Conservation (phyloP, 2,329 filamentous ascomycete genomes). For the Diaporthe citri region DNA sequence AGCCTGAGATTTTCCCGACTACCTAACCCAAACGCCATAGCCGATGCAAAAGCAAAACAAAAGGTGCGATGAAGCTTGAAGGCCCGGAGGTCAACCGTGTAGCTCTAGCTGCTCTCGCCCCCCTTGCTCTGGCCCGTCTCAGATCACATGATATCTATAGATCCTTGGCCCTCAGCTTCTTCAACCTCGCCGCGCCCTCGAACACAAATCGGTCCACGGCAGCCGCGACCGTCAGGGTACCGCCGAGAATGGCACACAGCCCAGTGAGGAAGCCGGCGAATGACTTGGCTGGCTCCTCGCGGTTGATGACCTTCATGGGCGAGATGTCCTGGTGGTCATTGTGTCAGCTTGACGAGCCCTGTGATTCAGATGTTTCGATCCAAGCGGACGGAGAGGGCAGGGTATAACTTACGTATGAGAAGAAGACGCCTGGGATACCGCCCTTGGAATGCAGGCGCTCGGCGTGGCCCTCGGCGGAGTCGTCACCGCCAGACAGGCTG, state of each 20-base stretch:
- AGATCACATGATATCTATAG: conserved; percentile 51
- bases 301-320: conserved; percentile 99
- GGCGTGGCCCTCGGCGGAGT: conserved; percentile 88
- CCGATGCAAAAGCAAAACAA: conserved; percentile 39
- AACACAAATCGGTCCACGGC: conserved; percentile 93
- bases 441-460: conserved; percentile 90
- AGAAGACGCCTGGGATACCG: conserved; percentile 97
- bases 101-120: not conserved
- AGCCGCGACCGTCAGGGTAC: conserved; percentile 94
- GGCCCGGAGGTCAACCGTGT: not conserved
- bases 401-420: conserved; percentile 84
- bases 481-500: conserved; percentile 85
- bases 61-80: not conserved
- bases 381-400: not conserved
- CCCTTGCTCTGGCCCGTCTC: not conserved
- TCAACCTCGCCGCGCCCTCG: conserved; percentile 85
- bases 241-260: conserved; percentile 93
- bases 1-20: conserved; percentile 24
- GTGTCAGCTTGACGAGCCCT: conserved; percentile 41
- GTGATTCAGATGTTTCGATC: not conserved
- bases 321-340: conserved; percentile 83
- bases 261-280: conserved; percentile 94
- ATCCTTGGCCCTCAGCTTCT: conserved; percentile 83
- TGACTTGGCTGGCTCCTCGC: conserved; percentile 88
- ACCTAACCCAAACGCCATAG: conserved; percentile 40